Percentiles rank a stretch among this genome's conserved stretches.
These are phyloP conservation scores for Gossypium anomalum DNA, from an alignment of 345 rosid genomes.

Conservation along the genomic window DNA sequence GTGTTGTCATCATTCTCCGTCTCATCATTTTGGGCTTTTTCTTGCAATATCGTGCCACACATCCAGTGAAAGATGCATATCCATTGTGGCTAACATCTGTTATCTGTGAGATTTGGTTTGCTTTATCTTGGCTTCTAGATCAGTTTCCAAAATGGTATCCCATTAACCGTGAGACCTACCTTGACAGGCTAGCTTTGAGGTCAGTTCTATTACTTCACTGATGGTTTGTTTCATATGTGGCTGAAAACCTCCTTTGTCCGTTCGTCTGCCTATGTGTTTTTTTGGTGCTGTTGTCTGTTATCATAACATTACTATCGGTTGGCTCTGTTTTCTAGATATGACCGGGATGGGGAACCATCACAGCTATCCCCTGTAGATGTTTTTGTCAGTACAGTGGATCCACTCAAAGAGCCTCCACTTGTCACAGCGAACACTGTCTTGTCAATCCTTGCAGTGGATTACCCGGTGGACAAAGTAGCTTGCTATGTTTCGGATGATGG, in stretches of 20 bases:
- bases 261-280: not conserved
- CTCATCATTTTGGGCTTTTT: slow-evolving; percentile 97
- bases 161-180: slow-evolving; percentile 92
- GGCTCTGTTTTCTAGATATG: slow-evolving; percentile 54
- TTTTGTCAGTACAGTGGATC: slow-evolving; percentile 99
- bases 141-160: slow-evolving; percentile 99
- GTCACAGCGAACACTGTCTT: slow-evolving; percentile 95
- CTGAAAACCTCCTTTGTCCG: slow-evolving; percentile 23
- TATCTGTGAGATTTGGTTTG: slow-evolving; percentile 99
- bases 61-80: slow-evolving; percentile 91
- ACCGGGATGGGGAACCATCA: slow-evolving; percentile 97
- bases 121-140: slow-evolving; percentile 97
- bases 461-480: slow-evolving; percentile 98
- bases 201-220: slow-evolving; percentile 30
- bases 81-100: slow-evolving; percentile 92
- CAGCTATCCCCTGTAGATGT: slow-evolving; percentile 91
- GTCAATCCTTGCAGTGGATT: slow-evolving; percentile 96
- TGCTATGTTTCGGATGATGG: slow-evolving; percentile 99
- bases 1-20: slow-evolving; percentile 88
- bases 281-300: not conserved
- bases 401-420: slow-evolving; percentile 96
- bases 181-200: slow-evolving; percentile 92
- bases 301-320: slow-evolving; percentile 13
- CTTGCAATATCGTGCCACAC: slow-evolving; percentile 93
- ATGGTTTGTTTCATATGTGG: not conserved